Base-by-base conservation (phyloP, 495 filamentous ascomycete genomes). In the Arthonia radiata region DNA sequence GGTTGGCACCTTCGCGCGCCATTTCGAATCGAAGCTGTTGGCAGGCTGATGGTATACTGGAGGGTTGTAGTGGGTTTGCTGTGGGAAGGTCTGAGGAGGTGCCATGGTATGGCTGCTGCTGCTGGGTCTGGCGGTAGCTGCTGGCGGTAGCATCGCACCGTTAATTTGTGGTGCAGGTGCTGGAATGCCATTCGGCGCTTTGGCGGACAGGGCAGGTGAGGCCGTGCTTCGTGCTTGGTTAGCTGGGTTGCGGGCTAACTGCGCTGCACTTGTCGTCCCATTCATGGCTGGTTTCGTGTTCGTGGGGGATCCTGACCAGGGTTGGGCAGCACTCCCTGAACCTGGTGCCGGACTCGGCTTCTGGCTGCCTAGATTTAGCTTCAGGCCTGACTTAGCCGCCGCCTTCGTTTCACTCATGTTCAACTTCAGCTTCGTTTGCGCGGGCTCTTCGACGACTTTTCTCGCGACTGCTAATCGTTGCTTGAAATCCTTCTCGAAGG, bases 401-500 rank as follows among this genome's bases (percentile, higher is more conserved):
- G 33, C 30, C 29, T 40, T 36, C 13, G 40, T 39, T 13, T 35
- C 32, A 17, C 35, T 39, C 37, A 80, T 52, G 44, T 77, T 79
- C 18, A 86, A 52, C 37, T 76, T 82, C 34, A 89, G 67, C 42
- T 74, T 77, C 17, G 71, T 34, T 4, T 26, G 21, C 7, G 26
- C 29, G n/a, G 31, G 31, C 16, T 48, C 46, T 12, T 35, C 43
- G 16, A 55, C 50, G 15, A 42, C 39, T 15, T 36, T 32, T 42
- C 74, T 82, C 2, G 76, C 80, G 36, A 74, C 62, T 18, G 54
- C 59, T 9, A 90, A 37, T 16, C 67, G 56, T 17, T 58, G 49
- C 15, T 61, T 48, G 36, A 90, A 83, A 31, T 57, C 53, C 36
- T 57, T 44, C 71, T 79, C 26, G 29, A 17, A 0, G 6, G n/a